Percentiles rank a stretch among this genome's conserved stretches.
Conservation (phyloP, 306 rosid species). For the Biancaea sappan region DNA sequence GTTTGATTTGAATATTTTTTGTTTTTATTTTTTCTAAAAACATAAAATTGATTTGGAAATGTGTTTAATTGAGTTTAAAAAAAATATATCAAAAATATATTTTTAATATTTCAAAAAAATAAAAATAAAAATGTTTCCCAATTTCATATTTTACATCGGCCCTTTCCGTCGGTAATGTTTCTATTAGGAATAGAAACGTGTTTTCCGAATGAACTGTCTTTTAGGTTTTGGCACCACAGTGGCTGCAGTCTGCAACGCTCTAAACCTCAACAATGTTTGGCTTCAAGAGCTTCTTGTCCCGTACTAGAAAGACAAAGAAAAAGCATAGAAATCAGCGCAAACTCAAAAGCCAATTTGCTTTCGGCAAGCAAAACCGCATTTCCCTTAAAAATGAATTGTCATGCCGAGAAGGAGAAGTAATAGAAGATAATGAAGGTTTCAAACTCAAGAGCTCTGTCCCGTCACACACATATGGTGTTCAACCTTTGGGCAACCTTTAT, state of each 20-base stretch:
- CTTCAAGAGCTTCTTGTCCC: constrained; percentile 45
- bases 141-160: too few relatives aligned
- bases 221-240: not conserved
- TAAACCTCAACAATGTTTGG: constrained; percentile 42
- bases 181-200: not conserved
- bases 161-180: not conserved
- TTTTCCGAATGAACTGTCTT: not conserved
- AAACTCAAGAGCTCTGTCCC: constrained; percentile 72
- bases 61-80: too few relatives aligned
- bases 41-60: too few relatives aligned
- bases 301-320: constrained; percentile 37
- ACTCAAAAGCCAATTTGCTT: constrained; percentile 22
- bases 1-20: too few relatives aligned
- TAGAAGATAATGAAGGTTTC: constrained; percentile 58
- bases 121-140: too few relatives aligned
- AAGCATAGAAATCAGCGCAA: constrained; percentile 35
- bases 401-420: constrained; percentile 26
- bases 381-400: constrained; percentile 22
- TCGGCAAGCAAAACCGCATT: constrained; percentile 33
- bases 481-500: constrained; percentile 85
- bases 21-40: too few relatives aligned
- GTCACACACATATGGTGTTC: constrained; percentile 75
- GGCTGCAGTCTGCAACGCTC: not conserved
- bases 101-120: too few relatives aligned
- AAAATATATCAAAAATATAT: too few relatives aligned